These are phyloP conservation scores for Venturia nashicola DNA, from an alignment of 2,329 filamentous ascomycete genomes.

Conservation along the genomic window DNA sequence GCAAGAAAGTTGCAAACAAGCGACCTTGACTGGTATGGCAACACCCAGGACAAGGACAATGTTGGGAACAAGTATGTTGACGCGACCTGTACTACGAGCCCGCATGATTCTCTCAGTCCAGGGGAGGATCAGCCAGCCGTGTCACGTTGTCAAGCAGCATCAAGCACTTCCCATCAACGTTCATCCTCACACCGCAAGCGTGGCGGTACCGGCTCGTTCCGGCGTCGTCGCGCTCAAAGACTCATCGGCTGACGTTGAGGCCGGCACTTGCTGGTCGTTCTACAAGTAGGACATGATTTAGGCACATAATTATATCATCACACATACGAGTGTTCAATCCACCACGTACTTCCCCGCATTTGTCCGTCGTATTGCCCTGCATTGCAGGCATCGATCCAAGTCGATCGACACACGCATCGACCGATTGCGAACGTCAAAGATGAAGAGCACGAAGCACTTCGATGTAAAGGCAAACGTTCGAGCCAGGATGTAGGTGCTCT, in stretches of 20 bases:
- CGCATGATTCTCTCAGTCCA: conserved; percentile 1
- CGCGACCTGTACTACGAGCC: not conserved
- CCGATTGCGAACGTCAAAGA: not conserved
- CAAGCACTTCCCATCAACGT: not conserved
- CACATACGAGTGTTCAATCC: not conserved
- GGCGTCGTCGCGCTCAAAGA: not conserved
- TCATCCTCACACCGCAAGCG: not conserved
- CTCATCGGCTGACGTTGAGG: conserved; percentile 2
- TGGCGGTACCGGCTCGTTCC: not conserved
- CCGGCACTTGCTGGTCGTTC: conserved; percentile 1
- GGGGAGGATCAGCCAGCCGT: not conserved
- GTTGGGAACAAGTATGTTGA: not conserved
- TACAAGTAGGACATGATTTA: conserved; percentile 4
- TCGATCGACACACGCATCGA: not conserved
- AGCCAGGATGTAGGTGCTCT: not conserved
- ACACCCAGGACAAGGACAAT: not conserved
- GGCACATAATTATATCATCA: not conserved
- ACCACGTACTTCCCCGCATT: not conserved
- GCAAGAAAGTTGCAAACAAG: conserved; percentile 85
- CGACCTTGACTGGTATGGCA: conserved; percentile 80
- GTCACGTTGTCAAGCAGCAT: not conserved
- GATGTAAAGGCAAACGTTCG: not conserved
- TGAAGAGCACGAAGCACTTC: not conserved
- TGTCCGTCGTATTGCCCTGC: not conserved
- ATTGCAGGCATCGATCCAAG: not conserved